These are phyloP conservation scores for Solanum aculeatissimum DNA, from an alignment of 305 asterid species.

Conservation along the genomic window DNA sequence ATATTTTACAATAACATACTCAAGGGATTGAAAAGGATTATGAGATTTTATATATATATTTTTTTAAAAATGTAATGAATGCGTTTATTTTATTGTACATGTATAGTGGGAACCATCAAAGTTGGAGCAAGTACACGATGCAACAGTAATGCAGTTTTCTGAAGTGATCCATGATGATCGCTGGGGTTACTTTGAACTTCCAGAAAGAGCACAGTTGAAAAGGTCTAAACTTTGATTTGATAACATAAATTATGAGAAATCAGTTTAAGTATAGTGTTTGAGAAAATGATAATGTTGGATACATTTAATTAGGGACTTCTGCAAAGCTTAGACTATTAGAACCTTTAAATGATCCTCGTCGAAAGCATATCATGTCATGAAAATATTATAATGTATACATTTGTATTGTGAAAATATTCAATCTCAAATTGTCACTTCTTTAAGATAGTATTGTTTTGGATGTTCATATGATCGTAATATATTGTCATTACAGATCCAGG, in stretches of 20 bases:
- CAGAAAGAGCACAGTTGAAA: neutral
- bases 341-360: neutral
- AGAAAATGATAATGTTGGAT: neutral
- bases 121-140: constrained; percentile 1
- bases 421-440: neutral
- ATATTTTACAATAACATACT: neutral
- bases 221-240: neutral
- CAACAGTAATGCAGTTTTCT: neutral
- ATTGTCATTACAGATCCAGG: neutral
- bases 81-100: neutral
- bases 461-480: no score
- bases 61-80: neutral
- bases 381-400: neutral
- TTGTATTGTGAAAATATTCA: neutral
- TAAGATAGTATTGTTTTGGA: neutral
- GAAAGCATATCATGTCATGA: neutral
- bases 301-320: neutral
- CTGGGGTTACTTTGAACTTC: neutral
- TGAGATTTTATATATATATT: neutral
- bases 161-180: neutral
- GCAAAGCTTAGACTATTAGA: neutral
- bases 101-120: constrained; percentile 11
- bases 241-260: neutral
- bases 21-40: neutral
- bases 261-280: neutral